Base-by-base conservation (phyloP, 805 yeast species). In the Lipomyces lipofer region DNA sequence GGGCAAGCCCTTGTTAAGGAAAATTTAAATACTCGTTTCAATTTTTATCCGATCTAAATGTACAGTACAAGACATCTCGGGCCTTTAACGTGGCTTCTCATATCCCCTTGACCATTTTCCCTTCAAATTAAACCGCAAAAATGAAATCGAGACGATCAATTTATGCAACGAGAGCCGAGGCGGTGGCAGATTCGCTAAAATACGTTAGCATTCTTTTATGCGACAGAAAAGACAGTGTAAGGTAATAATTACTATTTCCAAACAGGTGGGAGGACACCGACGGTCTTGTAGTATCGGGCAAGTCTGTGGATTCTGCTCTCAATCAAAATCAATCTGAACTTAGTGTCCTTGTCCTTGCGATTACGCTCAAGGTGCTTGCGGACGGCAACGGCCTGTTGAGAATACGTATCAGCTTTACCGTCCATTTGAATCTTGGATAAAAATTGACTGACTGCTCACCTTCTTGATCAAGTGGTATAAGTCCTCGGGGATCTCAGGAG, bases 251-350 rank as follows among this genome's bases (percentile, higher is more conserved):
- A 48, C 53, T 88, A 94, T 84, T 94, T 94, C 99, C 99, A 94
- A 94, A 87, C 91, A 77, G 99, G 98, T 72, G 99, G 99, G 75
- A 94, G 86, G 73, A 94, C 98, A 74, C 96, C 83, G 72, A 89
- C 96, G 72, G 97, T 88, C 89, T 97, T 92, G 97, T 94, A 94
- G 95, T 94, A 94, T 84, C 99, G 88, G 71, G 99, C 96, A 77
- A 94, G 88, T 86, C 99, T 92, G 96, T 94, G 99, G 83, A 94
- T 94, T 90, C 99, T 91, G 67, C 98, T 92, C 84, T 94, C 99
- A 78, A 94, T 91, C 79, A 94, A 86, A 94, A 94, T 94, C 75
- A 94, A 89, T 86, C 99, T 89, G 96, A 94, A 94, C 83, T 94
- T 94, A 71, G 99, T 94, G 82, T 94, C 99, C 86, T 94, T 92